These are phyloP conservation scores for Termitomyces sp. DNA, from an alignment of 768 basidiomycete genomes.

Conservation along the genomic window DNA sequence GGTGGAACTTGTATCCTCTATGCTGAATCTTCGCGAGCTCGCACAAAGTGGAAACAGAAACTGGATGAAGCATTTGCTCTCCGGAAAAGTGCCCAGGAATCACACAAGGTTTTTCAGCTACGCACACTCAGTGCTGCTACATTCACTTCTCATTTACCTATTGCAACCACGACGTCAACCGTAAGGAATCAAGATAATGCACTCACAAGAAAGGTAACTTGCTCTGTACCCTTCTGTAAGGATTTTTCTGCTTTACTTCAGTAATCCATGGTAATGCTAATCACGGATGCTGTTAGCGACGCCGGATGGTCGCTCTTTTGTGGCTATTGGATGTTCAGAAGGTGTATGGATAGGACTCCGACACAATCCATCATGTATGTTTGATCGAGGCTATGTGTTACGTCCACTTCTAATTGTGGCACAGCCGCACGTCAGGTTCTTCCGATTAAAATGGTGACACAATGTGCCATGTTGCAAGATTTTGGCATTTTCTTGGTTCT, in stretches of 20 bases:
- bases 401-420: not conserved
- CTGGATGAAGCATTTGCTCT: conserved; percentile 83
- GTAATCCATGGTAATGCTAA: not conserved
- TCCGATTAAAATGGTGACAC: conserved; percentile 88
- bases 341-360: conserved; percentile 97
- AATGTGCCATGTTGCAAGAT: conserved; percentile 92
- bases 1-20: conserved; percentile 84
- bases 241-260: conserved; percentile 12
- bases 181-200: conserved; percentile 61
- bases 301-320: conserved; percentile 74
- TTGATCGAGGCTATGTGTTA: not conserved
- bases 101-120: conserved; percentile 89
- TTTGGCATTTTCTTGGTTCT: conserved; percentile 95
- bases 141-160: conserved; percentile 67
- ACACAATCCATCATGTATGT: conserved; percentile 77
- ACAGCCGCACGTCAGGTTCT: conserved; percentile 87
- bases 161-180: conserved; percentile 33
- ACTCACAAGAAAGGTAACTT: conserved; percentile 80
- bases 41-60: conserved; percentile 85
- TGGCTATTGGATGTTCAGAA: conserved; percentile 91
- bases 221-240: conserved; percentile 87
- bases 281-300: conserved; percentile 49
- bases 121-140: conserved; percentile 85
- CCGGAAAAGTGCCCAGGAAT: conserved; percentile 82
- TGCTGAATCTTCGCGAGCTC: conserved; percentile 68